Percentiles rank a stretch among this genome's conserved stretches.
phyloP scores from a whole-genome alignment of 1,139 yeast species.

The Lodderomyces metapsilosis region DNA sequence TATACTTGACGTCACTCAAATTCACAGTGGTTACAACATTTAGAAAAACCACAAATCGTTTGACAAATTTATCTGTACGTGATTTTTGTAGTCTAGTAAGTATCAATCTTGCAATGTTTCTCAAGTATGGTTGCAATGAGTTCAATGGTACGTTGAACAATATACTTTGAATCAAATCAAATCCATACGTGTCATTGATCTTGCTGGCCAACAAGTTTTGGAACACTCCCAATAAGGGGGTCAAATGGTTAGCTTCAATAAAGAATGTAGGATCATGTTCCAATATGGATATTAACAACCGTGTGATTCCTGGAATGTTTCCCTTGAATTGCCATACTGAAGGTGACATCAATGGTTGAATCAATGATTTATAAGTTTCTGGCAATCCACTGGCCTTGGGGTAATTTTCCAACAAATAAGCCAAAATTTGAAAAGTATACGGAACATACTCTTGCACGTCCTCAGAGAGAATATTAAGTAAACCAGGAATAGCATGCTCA shows the following conservation, averaged over 20 bases:
- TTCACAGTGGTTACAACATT: slow-evolving; percentile 50
- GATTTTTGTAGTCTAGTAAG: slow-evolving; percentile 78
- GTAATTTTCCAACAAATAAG: slow-evolving; percentile 68
- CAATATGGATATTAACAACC: slow-evolving; percentile 72
- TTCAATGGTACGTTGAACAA: slow-evolving; percentile 55
- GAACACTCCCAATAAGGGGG: slow-evolving; percentile 92
- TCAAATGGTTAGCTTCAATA: slow-evolving; percentile 39
- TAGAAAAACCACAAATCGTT: slow-evolving; percentile 67
- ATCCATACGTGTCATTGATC: slow-evolving; percentile 75
- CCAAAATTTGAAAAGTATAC: slow-evolving; percentile 83
- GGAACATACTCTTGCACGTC: slow-evolving; percentile 96
- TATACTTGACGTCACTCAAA: slow-evolving; percentile 23
- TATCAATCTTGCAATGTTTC: slow-evolving; percentile 72
- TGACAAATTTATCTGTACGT: slow-evolving; percentile 78
- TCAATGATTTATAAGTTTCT: slow-evolving; percentile 58
- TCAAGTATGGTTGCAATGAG: slow-evolving; percentile 53
- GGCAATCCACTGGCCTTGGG: slow-evolving; percentile 57
- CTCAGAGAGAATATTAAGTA: slow-evolving; percentile 65
- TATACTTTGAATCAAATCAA: slow-evolving; percentile 76
- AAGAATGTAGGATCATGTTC: slow-evolving; percentile 58
- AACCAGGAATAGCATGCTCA: slow-evolving; percentile 60
- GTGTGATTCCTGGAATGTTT: slow-evolving; percentile 87
- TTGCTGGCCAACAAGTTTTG: slow-evolving; percentile 89
- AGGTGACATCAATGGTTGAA: slow-evolving; percentile 85
- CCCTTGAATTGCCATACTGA: slow-evolving; percentile 91